These are phyloP conservation scores for Lactifluus subvellereus DNA, from an alignment of 768 basidiomycete species.

Conservation along the genomic window DNA sequence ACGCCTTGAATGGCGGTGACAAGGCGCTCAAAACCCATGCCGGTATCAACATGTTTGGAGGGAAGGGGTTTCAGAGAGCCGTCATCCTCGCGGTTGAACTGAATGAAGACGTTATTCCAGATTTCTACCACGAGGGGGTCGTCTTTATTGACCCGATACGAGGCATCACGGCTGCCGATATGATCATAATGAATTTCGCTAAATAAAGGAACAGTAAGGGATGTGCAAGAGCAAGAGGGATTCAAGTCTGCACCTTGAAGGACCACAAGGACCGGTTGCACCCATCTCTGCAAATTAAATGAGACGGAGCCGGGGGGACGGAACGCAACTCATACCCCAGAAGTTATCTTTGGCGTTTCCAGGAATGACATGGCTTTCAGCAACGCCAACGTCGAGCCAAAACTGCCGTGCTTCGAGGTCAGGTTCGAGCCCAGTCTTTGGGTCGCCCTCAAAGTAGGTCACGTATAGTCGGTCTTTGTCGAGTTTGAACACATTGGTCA, in stretches of 20 bases:
- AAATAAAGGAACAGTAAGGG: conserved; percentile 4
- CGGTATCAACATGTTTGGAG: conserved; percentile 94
- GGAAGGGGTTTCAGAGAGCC: conserved; percentile 77
- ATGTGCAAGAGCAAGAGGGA: background rate
- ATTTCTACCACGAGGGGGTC: conserved; percentile 97
- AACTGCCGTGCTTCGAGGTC: conserved; percentile 83
- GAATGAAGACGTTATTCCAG: conserved; percentile 99
- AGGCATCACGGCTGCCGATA: conserved; percentile 94
- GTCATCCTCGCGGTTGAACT: conserved; percentile 93
- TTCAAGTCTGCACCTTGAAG: conserved; percentile 63
- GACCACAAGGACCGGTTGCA: conserved; percentile 94
- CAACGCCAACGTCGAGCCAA: conserved; percentile 86
- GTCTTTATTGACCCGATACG: conserved; percentile 89
- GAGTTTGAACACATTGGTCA: conserved; percentile 84
- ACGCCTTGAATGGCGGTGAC: conserved; percentile 91
- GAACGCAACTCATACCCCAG: conserved; percentile 66
- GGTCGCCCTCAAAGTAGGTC: conserved; percentile 95
- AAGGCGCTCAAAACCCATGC: conserved; percentile 98
- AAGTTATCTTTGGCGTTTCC: conserved; percentile 98
- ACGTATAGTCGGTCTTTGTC: conserved; percentile 91
- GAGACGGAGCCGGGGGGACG: conserved; percentile 5
- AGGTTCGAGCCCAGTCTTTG: conserved; percentile 74
- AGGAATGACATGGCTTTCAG: conserved; percentile 86
- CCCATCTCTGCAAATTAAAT: conserved; percentile 78
- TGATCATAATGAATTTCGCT: conserved; percentile 97